These are phyloP conservation scores for Ensete glaucum DNA, from an alignment of 176 grass and related monocot species.

Conservation along the genomic window DNA sequence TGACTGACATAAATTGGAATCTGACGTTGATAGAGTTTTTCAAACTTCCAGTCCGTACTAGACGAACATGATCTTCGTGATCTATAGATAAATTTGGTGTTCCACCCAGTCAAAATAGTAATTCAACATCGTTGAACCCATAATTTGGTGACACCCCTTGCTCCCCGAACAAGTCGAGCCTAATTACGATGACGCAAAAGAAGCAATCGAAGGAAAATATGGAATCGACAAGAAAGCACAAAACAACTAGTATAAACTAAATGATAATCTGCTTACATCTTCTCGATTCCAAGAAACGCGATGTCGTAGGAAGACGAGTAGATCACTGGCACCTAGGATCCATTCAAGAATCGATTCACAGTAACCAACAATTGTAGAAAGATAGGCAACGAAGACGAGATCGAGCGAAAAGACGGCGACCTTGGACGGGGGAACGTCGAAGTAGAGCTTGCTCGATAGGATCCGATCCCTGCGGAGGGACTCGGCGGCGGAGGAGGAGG, in stretches of 20 bases:
- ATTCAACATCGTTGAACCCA: no score
- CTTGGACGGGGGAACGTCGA: conserved; percentile 74
- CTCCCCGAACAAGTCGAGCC: no score
- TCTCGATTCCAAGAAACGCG: conserved; percentile 80
- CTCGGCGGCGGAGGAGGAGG: conserved; percentile 28
- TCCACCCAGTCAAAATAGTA: no score
- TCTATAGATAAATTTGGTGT: no score
- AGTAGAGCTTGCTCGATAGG: conserved; percentile 90
- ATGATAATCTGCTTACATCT: conserved; percentile 45
- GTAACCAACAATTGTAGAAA: neutral
- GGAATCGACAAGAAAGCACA: no score
- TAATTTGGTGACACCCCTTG: no score
- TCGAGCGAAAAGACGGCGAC: conserved; percentile 9
- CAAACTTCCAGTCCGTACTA: no score
- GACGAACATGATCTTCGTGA: no score
- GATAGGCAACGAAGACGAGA: neutral
- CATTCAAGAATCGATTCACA: neutral
- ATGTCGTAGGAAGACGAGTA: conserved; percentile 81
- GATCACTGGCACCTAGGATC: conserved; percentile 50
- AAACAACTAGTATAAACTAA: neutral
- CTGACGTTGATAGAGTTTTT: no score
- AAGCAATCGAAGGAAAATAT: no score
- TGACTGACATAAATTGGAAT: no score
- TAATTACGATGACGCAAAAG: no score
- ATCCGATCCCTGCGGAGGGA: conserved; percentile 45